A percentile compares a stretch with the other conserved stretches of the same genome.
These are phyloP conservation scores for Laburnicola sp. DNA, from an alignment of 2,329 filamentous ascomycete species.

Conservation along the genomic window DNA sequence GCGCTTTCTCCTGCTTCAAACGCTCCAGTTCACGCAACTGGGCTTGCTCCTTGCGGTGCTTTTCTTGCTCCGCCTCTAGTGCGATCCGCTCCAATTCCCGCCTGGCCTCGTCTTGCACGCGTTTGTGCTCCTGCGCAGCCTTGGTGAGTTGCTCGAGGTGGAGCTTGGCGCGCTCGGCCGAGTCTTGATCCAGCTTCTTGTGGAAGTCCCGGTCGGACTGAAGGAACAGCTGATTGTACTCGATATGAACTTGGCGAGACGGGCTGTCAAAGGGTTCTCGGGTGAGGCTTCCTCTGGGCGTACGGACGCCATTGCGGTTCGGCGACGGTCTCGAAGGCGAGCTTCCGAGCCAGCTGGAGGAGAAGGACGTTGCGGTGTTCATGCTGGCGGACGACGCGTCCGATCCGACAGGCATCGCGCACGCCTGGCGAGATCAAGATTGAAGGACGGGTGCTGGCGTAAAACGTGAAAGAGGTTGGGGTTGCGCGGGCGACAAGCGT, in stretches of 20 bases:
- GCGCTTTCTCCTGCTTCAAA: conserved; percentile 50
- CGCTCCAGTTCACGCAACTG: conserved; percentile 45
- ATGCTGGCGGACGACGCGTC: conserved; percentile 40
- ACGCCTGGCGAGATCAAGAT: conserved; percentile 6
- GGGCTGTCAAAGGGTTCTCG: conserved; percentile 38
- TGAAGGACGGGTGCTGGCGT: conserved; percentile 10
- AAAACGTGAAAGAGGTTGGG: conserved; percentile 22
- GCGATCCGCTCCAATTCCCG: conserved; percentile 56
- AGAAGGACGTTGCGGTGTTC: conserved; percentile 38
- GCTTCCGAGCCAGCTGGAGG: conserved; percentile 36
- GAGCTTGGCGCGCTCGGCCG: conserved; percentile 63
- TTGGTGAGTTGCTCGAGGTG: conserved; percentile 68
- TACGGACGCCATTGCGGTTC: conserved; percentile 27
- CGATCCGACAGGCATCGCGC: conserved; percentile 37
- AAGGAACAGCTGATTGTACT: conserved; percentile 49
- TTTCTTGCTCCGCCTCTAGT: conserved; percentile 46
- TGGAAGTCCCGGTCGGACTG: conserved; percentile 53
- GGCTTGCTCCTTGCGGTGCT: conserved; percentile 38
- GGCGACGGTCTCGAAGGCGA: conserved; percentile 41
- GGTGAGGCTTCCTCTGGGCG: conserved; percentile 28
- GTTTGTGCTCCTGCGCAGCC: conserved; percentile 68
- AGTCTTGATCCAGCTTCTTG: conserved; percentile 63
- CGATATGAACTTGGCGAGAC: conserved; percentile 41
- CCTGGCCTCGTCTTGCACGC: conserved; percentile 61
- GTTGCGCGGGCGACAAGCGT: conserved; percentile 5